phyloP scores from a whole-genome alignment of 768 basidiomycete genomes.

The Russula earlei region DNA sequence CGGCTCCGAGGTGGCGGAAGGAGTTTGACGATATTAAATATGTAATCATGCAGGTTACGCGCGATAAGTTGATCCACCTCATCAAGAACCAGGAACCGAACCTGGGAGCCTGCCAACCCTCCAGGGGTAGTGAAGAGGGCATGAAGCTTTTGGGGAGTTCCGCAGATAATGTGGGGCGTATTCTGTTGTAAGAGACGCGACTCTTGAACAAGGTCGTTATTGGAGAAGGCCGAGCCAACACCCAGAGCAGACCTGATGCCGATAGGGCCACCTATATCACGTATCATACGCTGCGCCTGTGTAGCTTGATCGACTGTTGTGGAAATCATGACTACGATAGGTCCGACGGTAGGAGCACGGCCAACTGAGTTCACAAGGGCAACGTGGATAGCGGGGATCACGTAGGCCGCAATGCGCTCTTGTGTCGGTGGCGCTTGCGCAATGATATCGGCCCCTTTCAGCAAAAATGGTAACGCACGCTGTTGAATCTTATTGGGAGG shows the following conservation, averaged over 20 bases:
- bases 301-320: slow-evolving; percentile 99
- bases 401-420: slow-evolving; percentile 95
- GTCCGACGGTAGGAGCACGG: slow-evolving; percentile 60
- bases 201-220: slow-evolving; percentile 59
- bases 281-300: slow-evolving; percentile 91
- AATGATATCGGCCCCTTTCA: slow-evolving; percentile 92
- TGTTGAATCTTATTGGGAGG: slow-evolving; percentile 99
- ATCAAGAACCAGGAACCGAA: slow-evolving; percentile 90
- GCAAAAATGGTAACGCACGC: slow-evolving; percentile 88
- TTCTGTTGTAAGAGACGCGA: slow-evolving; percentile 79
- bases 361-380: slow-evolving; percentile 55
- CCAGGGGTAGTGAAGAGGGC: slow-evolving; percentile 79
- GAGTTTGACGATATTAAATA: slow-evolving; percentile 86
- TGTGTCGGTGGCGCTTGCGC: slow-evolving; percentile 98
- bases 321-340: slow-evolving; percentile 86
- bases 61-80: slow-evolving; percentile 98
- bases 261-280: slow-evolving; percentile 88
- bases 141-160: slow-evolving; percentile 93
- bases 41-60: slow-evolving; percentile 90
- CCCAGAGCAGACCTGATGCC: slow-evolving; percentile 87
- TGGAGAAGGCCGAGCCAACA: slow-evolving; percentile 63
- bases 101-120: slow-evolving; percentile 71
- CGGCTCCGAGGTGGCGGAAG: slow-evolving; percentile 82
- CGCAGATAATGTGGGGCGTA: slow-evolving; percentile 91
- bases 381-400: slow-evolving; percentile 82